Conservation (phyloP, 2,329 filamentous ascomycete species). For the Exophiala viscosa region DNA sequence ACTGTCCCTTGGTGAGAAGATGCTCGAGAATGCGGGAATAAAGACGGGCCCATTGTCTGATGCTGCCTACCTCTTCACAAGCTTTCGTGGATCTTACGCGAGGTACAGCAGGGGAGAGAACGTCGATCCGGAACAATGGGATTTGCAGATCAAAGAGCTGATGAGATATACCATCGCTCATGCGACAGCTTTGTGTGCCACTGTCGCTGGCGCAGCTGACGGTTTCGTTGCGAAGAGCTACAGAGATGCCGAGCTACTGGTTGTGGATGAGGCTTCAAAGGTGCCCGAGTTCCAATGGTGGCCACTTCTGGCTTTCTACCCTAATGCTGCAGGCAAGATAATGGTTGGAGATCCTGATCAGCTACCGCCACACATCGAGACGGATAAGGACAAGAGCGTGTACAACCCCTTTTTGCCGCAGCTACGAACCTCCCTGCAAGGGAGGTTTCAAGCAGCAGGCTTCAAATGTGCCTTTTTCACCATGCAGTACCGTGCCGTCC, state of each 20-base stretch:
- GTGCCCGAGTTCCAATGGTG: slow-evolving; percentile 10
- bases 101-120: too few species aligned
- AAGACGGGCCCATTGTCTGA: too few species aligned
- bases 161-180: slow-evolving; percentile 1
- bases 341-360: slow-evolving; percentile 7
- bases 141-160: too few species aligned
- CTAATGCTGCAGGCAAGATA: slow-evolving; percentile 5
- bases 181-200: slow-evolving; percentile 7
- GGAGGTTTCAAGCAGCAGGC: not conserved
- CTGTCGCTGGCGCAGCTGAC: slow-evolving; percentile 8
- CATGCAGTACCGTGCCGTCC: slow-evolving; percentile 9
- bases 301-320: slow-evolving; percentile 8
- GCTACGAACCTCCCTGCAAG: slow-evolving; percentile 6
- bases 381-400: not conserved
- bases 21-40: not conserved
- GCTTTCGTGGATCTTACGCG: too few species aligned
- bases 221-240: not conserved
- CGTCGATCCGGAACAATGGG: too few species aligned
- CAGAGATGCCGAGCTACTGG: slow-evolving; percentile 5
- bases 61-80: too few species aligned
- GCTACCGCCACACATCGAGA: not conserved
- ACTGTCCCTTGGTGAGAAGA: slow-evolving; percentile 10
- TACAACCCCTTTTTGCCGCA: not conserved
- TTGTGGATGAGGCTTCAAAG: slow-evolving; percentile 12
- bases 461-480: slow-evolving; percentile 10